Evolutionary conservation across 106 monocot species (phyloP).

Genomic region (Dendrobium nobile): DNA sequence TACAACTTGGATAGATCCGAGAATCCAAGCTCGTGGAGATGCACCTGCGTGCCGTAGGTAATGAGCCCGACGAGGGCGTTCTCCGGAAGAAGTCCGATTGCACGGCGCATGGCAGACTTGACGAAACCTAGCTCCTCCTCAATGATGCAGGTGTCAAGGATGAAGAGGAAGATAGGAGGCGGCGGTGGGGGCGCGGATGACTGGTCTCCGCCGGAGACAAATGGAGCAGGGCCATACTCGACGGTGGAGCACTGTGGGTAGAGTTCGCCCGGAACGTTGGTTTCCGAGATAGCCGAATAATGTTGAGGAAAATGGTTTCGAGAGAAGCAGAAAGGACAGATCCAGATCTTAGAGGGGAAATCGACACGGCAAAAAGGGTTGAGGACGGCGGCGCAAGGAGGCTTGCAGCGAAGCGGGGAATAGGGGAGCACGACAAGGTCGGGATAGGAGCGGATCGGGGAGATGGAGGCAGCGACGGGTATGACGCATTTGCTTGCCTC

Average conservation of each 20-base stretch:
- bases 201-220: background rate
- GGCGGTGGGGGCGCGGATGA: constrained; percentile 13
- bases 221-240: constrained; percentile 46
- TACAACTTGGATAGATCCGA: constrained; percentile 73
- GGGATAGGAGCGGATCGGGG: constrained; percentile 58
- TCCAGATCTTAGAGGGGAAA: constrained; percentile 95
- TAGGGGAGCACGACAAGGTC: constrained; percentile 63
- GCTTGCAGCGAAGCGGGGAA: constrained; percentile 87
- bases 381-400: constrained; percentile 74
- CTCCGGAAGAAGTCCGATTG: constrained; percentile 73
- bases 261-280: constrained; percentile 85
- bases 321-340: constrained; percentile 93
- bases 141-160: constrained; percentile 81
- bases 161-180: constrained; percentile 78
- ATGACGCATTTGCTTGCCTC: constrained; percentile 90
- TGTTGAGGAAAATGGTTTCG: constrained; percentile 88
- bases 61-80: constrained; percentile 83
- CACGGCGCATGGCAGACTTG: constrained; percentile 70
- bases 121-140: constrained; percentile 88
- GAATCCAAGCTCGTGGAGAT: constrained; percentile 88
- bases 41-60: constrained; percentile 89
- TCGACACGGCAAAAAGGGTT: constrained; percentile 89
- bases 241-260: constrained; percentile 78
- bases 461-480: constrained; percentile 68
- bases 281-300: constrained; percentile 59